These are phyloP conservation scores for Rasamsonia emersonii DNA, from an alignment of 2,329 filamentous ascomycete genomes.

Conservation along the genomic window DNA sequence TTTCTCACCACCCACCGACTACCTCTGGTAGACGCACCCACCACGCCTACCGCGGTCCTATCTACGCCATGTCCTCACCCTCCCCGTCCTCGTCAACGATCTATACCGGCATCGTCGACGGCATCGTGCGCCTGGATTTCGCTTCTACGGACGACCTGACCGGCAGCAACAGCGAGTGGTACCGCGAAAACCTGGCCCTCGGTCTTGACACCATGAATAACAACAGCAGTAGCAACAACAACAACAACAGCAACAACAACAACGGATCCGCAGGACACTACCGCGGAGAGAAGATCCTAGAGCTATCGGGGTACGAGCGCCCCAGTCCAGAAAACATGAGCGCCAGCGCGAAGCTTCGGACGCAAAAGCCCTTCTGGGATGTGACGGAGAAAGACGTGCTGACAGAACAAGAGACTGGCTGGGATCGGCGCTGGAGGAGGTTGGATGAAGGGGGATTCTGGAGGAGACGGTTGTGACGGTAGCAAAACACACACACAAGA, in stretches of 20 bases:
- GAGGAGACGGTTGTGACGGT: slow-evolving; percentile 16
- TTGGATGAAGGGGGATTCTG: slow-evolving; percentile 21
- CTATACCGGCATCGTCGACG: slow-evolving; percentile 37
- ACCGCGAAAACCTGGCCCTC: slow-evolving; percentile 20
- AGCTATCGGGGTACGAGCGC: slow-evolving; percentile 37
- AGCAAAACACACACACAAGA: no score
- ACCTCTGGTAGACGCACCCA: slow-evolving; percentile 6
- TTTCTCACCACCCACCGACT: slow-evolving; percentile 23
- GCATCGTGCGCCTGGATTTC: slow-evolving; percentile 36
- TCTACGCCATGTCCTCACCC: slow-evolving; percentile 38
- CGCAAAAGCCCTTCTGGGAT: slow-evolving; percentile 22
- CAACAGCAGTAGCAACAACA: no score
- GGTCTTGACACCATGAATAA: slow-evolving; percentile 9
- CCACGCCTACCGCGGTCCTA: slow-evolving; percentile 33
- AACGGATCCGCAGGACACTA: slow-evolving; percentile 5
- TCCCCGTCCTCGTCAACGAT: slow-evolving; percentile 37
- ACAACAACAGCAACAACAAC: no score
- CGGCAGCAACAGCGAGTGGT: slow-evolving; percentile 23
- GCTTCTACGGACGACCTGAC: slow-evolving; percentile 35
- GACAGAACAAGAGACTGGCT: slow-evolving; percentile 20
- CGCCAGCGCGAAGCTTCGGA: slow-evolving; percentile 25
- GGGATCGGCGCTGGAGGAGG: slow-evolving; percentile 31
- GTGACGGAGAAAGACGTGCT: slow-evolving; percentile 13
- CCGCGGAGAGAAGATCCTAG: slow-evolving; percentile 17
- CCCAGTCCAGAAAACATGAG: slow-evolving; percentile 25